These are phyloP conservation scores for Diophrys sp. DNA, from an alignment of 73 alveolate species.

Conservation along the genomic window DNA sequence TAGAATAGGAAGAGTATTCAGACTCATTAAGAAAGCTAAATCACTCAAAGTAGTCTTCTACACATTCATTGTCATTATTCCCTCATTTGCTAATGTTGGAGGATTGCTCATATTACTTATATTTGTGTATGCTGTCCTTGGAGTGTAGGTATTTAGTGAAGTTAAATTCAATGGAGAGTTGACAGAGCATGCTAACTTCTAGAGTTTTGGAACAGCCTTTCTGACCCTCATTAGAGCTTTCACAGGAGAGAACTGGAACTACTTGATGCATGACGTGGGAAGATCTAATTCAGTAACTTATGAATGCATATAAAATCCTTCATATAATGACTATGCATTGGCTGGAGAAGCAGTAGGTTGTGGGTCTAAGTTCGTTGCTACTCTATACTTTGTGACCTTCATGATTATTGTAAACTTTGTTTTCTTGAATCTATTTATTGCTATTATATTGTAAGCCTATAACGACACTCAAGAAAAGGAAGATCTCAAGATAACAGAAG, in stretches of 20 bases:
- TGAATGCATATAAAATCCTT: conserved; percentile 17
- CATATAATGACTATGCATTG: conserved; percentile 16
- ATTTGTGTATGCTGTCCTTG: conserved; percentile 43
- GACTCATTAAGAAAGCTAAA: conserved; percentile 43
- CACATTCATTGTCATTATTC: conserved; percentile 44
- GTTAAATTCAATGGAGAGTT: conserved; percentile 38
- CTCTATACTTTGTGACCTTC: conserved; percentile 33
- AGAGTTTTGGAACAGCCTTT: conserved; percentile 30
- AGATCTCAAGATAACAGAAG: conserved; percentile 14
- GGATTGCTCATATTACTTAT: conserved; percentile 43
- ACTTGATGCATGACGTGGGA: conserved; percentile 59
- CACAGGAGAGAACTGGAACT: conserved; percentile 62
- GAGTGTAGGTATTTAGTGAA: conserved; percentile 35
- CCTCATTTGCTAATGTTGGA: conserved; percentile 61
- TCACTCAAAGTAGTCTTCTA: conserved; percentile 43
- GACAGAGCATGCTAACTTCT: conserved; percentile 25
- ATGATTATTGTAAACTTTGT: conserved; percentile 53
- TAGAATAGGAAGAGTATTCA: conserved; percentile 46
- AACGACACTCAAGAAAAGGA: conserved; percentile 33
- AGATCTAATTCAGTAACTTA: background rate
- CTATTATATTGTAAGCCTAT: conserved; percentile 63
- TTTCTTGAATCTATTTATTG: conserved; percentile 70
- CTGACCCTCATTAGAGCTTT: conserved; percentile 20
- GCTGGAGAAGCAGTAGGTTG: conserved; percentile 27
- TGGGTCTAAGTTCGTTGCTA: conserved; percentile 13